Evolutionary conservation across 129 eudicot genomes (phyloP), one percentile per base, ranked within the genome.

Genomic region (Gnaphalium uliginosum): DNA sequence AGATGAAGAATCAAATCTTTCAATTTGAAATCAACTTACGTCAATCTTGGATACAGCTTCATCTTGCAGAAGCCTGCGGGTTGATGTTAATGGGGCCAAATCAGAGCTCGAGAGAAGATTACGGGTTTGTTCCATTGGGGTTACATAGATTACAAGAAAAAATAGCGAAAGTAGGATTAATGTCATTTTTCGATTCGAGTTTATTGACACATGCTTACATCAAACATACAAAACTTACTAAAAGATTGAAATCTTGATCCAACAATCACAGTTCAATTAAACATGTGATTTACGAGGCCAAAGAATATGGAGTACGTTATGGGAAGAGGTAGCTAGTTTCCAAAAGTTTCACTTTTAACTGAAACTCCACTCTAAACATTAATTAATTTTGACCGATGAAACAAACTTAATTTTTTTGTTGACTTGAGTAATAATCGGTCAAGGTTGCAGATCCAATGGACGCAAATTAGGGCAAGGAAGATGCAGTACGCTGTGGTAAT

Each of bases 61-160:
- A 64, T 72, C 71, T 79, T 79, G 61, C 73, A 79, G 72, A 63
- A 53, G 15, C 58, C 60, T 71, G 23, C 48, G 53, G 73, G 72
- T 72, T 32, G 77, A 63, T 53, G 46, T 26, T 30, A 37, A 26
- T 54, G 48, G 32, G 2, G 11, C 41, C 50, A 58, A 68, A 57
- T 37, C 39, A 2, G 76, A 30, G 27, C 8, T 2, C 5, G 71
- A 78, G 5, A 9, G 66, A 46, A 24, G 2, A 50, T 25, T 51
- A 18, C 51, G 77, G 23, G 64, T 51, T 24, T 63, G 67, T 62
- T 71, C 6, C 4, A 6, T 78, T 48, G 82, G 58, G 30, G 73
- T 23, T 72, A 25, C 8, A 33, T 50, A 9, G 13, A 33, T 1
- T 61, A 71, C 24, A 62, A 79, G 41, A 61, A 51, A 33, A 79